Conservation (phyloP, 1,284 basidiomycete genomes). For the Phenoliferia sp. region DNA sequence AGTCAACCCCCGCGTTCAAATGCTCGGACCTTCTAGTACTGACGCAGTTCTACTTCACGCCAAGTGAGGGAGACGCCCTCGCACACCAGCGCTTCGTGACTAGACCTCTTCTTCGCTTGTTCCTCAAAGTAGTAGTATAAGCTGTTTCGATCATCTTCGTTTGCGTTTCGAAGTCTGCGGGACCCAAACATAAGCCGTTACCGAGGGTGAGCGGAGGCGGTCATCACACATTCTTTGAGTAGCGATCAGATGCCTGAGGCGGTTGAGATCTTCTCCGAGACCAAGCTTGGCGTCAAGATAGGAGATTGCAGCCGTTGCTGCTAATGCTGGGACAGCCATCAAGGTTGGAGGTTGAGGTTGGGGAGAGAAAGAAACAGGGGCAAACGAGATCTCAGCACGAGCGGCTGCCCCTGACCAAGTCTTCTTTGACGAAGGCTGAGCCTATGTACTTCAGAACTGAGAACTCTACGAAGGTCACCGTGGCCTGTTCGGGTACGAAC, state of each 20-base stretch:
- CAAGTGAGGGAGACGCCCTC: conserved; percentile 16
- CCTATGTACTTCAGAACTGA: too few relatives aligned
- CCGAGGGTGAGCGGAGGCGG: not conserved
- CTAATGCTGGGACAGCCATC: not conserved
- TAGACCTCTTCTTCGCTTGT: not conserved
- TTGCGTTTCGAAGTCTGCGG: not conserved
- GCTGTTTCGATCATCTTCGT: not conserved
- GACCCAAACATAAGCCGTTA: not conserved
- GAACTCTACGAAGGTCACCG: too few relatives aligned
- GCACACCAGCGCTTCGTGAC: conserved; percentile 23
- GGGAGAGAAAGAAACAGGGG: too few relatives aligned
- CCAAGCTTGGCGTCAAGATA: not conserved
- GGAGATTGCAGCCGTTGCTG: not conserved
- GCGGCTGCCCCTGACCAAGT: too few relatives aligned
- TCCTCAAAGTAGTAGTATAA: conserved; percentile 21
- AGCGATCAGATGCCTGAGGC: not conserved
- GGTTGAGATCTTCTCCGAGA: not conserved
- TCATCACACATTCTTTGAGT: not conserved
- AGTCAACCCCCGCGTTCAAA: not conserved
- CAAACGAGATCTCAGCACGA: too few relatives aligned
- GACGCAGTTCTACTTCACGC: conserved; percentile 16
- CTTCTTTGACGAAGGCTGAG: too few relatives aligned
- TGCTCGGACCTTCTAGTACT: not conserved
- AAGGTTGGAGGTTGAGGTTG: too few relatives aligned
- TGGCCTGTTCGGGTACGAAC: too few relatives aligned